Conservation (phyloP, 2,329 filamentous ascomycete species). For the Monosporascus sp. region DNA sequence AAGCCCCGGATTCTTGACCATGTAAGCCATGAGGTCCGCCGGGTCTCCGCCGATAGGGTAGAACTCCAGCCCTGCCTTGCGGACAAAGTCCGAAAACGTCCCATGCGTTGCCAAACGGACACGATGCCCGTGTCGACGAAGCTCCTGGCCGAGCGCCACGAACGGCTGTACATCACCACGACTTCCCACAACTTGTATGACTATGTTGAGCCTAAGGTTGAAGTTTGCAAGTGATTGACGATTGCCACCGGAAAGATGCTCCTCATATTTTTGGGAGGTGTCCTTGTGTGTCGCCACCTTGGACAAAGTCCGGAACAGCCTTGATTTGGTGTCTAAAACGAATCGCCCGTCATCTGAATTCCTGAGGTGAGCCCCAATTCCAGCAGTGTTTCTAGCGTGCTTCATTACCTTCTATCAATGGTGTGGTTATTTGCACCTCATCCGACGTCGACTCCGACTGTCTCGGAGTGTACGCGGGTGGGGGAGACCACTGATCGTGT, state of each 20-base stretch:
- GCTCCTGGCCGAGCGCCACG: constrained; percentile 59
- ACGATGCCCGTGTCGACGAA: constrained; percentile 63
- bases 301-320: too few species aligned
- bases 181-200: constrained; percentile 70
- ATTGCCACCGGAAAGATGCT: constrained; percentile 27
- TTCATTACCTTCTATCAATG: too few species aligned
- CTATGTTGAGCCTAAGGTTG: constrained; percentile 70
- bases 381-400: too few species aligned
- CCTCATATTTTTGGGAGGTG: too few species aligned
- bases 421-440: too few species aligned
- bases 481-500: too few species aligned
- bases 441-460: too few species aligned
- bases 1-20: constrained; percentile 35
- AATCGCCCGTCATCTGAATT: too few species aligned
- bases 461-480: too few species aligned
- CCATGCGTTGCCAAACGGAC: constrained; percentile 69
- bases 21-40: constrained; percentile 65
- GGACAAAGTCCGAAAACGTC: constrained; percentile 62
- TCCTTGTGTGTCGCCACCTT: constrained; percentile 49
- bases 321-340: too few species aligned
- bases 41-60: constrained; percentile 74
- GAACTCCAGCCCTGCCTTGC: constrained; percentile 68
- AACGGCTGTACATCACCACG: constrained; percentile 74
- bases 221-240: constrained; percentile 76
- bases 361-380: too few species aligned